phyloP scores from a whole-genome alignment of 1,139 yeast species.

The Debaryomyces coudertii region DNA sequence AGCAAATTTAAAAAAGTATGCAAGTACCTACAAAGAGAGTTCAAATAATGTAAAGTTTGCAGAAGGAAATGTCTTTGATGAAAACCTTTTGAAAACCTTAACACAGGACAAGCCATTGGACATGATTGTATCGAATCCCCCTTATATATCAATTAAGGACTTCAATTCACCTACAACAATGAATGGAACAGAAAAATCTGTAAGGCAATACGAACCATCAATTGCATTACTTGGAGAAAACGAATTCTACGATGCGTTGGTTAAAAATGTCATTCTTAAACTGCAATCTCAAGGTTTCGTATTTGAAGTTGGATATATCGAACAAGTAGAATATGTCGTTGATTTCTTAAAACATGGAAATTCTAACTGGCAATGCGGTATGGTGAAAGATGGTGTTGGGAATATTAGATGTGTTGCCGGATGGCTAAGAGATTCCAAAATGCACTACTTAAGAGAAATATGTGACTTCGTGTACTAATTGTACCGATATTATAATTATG shows the following conservation, averaged over 20 bases:
- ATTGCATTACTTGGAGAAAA: slow-evolving; percentile 76
- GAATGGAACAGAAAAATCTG: slow-evolving; percentile 58
- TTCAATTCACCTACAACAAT: slow-evolving; percentile 35
- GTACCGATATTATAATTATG: background rate
- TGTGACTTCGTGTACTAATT: slow-evolving; percentile 10
- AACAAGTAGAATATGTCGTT: slow-evolving; percentile 35
- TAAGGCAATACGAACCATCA: slow-evolving; percentile 70
- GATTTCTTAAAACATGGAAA: slow-evolving; percentile 13
- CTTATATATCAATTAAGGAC: slow-evolving; percentile 66
- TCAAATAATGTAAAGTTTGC: background rate
- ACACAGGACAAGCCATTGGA: slow-evolving; percentile 31
- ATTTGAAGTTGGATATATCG: slow-evolving; percentile 44
- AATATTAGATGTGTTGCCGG: slow-evolving; percentile 46
- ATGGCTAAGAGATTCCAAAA: slow-evolving; percentile 23
- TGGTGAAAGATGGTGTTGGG: slow-evolving; percentile 31
- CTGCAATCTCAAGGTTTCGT: slow-evolving; percentile 43
- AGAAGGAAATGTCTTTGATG: slow-evolving; percentile 4
- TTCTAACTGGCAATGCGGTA: slow-evolving; percentile 32
- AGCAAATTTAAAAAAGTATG: slow-evolving; percentile 39
- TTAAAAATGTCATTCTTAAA: slow-evolving; percentile 43
- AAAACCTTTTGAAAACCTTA: slow-evolving; percentile 10
- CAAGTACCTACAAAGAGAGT: slow-evolving; percentile 12
- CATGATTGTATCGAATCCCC: slow-evolving; percentile 82
- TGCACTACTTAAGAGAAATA: slow-evolving; percentile 12
- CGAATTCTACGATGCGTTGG: slow-evolving; percentile 67